Conservation (phyloP, 1,139 yeast genomes). For the Ogataea hybrid region DNA sequence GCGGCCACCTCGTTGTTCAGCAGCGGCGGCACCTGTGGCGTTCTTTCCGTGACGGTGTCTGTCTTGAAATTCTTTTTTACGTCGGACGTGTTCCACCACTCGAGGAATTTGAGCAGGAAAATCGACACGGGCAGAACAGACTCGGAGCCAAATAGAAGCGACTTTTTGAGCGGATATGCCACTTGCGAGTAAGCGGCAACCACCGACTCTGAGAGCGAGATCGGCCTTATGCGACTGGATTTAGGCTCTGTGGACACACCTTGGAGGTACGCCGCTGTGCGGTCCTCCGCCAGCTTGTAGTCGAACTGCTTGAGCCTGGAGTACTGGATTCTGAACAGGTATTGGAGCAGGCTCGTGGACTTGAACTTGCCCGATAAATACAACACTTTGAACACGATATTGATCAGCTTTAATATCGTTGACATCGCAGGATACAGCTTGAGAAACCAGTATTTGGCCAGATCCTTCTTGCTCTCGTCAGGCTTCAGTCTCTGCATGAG, state of each 20-base stretch:
- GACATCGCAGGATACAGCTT: slow-evolving; percentile 61
- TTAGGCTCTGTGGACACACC: slow-evolving; percentile 10
- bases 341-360: slow-evolving; percentile 64
- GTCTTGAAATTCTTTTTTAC: slow-evolving; percentile 38
- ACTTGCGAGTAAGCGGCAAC: slow-evolving; percentile 34
- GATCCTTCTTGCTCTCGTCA: slow-evolving; percentile 30
- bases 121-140: slow-evolving; percentile 81
- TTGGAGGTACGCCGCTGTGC: slow-evolving; percentile 17
- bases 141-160: slow-evolving; percentile 39
- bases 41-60: slow-evolving; percentile 25
- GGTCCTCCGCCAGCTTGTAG: slow-evolving; percentile 48
- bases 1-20: slow-evolving; percentile 14
- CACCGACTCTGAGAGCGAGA: slow-evolving; percentile 48
- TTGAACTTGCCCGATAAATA: slow-evolving; percentile 69
- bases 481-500: slow-evolving; percentile 48
- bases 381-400: slow-evolving; percentile 59
- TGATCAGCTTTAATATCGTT: slow-evolving; percentile 45
- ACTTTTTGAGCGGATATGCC: slow-evolving; percentile 42
- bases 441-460: slow-evolving; percentile 38
- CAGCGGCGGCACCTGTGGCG: slow-evolving; percentile 47
- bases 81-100: slow-evolving; percentile 92
- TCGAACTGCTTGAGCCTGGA: slow-evolving; percentile 68
- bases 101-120: slow-evolving; percentile 79
- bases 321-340: slow-evolving; percentile 62
- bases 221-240: slow-evolving; percentile 44